Conservation (phyloP, 495 filamentous ascomycete species). For the Aspergillus campestris region DNA sequence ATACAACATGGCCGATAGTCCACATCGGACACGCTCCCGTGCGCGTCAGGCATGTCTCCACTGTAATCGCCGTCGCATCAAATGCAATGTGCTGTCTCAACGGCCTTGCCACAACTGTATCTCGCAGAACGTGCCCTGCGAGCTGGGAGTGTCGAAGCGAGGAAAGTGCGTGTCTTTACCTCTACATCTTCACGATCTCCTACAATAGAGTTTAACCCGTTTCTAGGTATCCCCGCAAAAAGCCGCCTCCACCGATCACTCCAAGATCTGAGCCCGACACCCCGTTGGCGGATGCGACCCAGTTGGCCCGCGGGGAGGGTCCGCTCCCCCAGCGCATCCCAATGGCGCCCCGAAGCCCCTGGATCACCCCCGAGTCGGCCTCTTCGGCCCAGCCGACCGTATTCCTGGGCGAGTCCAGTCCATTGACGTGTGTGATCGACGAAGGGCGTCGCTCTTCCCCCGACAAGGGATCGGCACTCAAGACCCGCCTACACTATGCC, state of each 20-base stretch:
- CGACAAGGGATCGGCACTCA: conserved; percentile 23
- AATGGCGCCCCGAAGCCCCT: background rate
- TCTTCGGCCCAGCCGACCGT: conserved; percentile 19
- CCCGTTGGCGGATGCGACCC: background rate
- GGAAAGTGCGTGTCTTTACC: conserved; percentile 28
- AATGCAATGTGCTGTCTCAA: conserved; percentile 37
- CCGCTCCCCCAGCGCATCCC: background rate
- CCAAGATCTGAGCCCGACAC: background rate
- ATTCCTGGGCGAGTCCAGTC: conserved; percentile 36
- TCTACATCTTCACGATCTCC: background rate
- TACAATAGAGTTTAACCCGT: too few relatives aligned
- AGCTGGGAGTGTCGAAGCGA: conserved; percentile 34
- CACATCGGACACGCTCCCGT: conserved; percentile 17
- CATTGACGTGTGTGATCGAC: conserved; percentile 33
- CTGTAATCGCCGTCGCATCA: conserved; percentile 39
- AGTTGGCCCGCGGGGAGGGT: too few relatives aligned
- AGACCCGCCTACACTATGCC: conserved; percentile 27
- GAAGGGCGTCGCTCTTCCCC: conserved; percentile 22
- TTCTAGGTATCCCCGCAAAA: conserved; percentile 17
- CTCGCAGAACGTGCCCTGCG: conserved; percentile 29
- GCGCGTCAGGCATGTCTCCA: conserved; percentile 38
- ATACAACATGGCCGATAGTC: background rate
- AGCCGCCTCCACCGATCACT: background rate
- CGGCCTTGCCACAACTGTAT: conserved; percentile 39
- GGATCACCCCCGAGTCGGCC: background rate